Percentiles rank a stretch among this genome's conserved stretches.
phyloP scores from a whole-genome alignment of 2,329 filamentous ascomycete species.

The Fusarium palustre region DNA sequence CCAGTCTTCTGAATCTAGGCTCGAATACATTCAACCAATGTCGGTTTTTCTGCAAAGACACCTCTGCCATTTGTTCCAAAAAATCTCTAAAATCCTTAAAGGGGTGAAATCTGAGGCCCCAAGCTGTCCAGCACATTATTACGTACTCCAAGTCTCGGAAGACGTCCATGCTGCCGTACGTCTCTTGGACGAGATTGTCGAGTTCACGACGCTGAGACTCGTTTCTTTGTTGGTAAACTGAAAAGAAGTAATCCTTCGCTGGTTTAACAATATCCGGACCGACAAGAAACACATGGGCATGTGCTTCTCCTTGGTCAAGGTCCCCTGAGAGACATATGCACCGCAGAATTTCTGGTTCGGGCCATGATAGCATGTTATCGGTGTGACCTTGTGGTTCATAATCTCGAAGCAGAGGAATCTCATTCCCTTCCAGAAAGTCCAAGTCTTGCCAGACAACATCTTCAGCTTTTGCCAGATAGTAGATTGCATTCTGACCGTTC shows the following conservation, averaged over 20 bases:
- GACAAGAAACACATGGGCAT: background rate
- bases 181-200: slow-evolving; percentile 12
- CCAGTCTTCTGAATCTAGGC: background rate
- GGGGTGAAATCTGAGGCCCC: slow-evolving; percentile 1
- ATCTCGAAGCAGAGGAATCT: background rate
- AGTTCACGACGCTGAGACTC: background rate
- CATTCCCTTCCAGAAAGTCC: slow-evolving; percentile 3
- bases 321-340: slow-evolving; percentile 5
- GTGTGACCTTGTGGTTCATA: background rate
- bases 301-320: background rate
- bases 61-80: slow-evolving; percentile 9
- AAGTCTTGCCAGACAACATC: slow-evolving; percentile 7
- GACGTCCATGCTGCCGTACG: slow-evolving; percentile 1
- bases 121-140: slow-evolving; percentile 1
- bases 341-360: background rate
- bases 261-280: background rate
- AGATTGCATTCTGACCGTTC: slow-evolving; percentile 8
- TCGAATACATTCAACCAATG: slow-evolving; percentile 12
- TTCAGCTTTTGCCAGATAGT: slow-evolving; percentile 1
- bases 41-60: background rate
- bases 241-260: slow-evolving; percentile 16
- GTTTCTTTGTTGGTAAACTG: background rate
- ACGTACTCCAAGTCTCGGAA: background rate
- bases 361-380: background rate
- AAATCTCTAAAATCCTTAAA: background rate